Evolutionary conservation across 345 rosid genomes (phyloP).

Genomic region (thale cress (Arabidopsis thaliana)): DNA sequence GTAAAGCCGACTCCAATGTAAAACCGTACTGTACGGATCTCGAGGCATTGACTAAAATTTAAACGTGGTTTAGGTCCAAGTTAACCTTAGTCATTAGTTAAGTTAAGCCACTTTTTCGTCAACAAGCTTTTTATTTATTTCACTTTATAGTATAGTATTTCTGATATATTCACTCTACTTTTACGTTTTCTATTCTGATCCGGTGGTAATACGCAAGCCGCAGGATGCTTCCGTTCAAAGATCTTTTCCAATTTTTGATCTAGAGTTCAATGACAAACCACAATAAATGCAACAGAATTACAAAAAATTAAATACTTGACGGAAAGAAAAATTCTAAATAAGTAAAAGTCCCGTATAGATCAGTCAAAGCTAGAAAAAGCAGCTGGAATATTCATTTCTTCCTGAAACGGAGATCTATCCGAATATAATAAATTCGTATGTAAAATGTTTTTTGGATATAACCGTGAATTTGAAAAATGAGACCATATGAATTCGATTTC

Average conservation of each 20-base stretch:
- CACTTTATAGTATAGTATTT: background rate
- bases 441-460: background rate
- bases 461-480: background rate
- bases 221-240: background rate
- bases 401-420: background rate
- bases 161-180: background rate
- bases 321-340: background rate
- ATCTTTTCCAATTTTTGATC: constrained; percentile 2
- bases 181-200: background rate
- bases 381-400: background rate
- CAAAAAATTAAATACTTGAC: background rate
- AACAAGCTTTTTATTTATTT: background rate
- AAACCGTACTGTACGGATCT: constrained; percentile 37
- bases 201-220: background rate
- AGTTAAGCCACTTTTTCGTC: constrained; percentile 9
- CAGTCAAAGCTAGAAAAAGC: constrained; percentile 19
- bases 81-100: constrained; percentile 24
- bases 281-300: background rate
- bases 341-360: background rate
- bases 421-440: constrained; percentile 7
- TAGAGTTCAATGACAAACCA: background rate
- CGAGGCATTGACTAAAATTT: constrained; percentile 37
- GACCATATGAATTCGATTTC: background rate
- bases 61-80: constrained; percentile 20
- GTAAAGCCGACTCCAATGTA: constrained; percentile 31